phyloP scores from a whole-genome alignment of 2,329 filamentous ascomycete genomes.

The Xylariaceae sp. region DNA sequence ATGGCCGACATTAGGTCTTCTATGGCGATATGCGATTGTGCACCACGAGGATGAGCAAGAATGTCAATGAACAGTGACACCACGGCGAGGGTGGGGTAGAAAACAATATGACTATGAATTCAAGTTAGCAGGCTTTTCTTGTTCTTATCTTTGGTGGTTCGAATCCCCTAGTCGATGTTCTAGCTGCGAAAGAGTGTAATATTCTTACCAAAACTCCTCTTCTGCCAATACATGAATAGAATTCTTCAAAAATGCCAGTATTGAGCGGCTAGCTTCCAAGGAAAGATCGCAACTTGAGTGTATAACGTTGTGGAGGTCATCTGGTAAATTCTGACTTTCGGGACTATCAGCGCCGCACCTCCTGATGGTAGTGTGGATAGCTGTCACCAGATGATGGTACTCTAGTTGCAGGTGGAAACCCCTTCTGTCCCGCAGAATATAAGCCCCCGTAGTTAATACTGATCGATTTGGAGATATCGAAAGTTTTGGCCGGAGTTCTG shows the following conservation, averaged over 20 bases:
- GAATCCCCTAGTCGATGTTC: too few relatives aligned
- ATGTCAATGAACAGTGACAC: slow-evolving; percentile 18
- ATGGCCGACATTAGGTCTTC: not conserved
- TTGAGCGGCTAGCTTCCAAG: slow-evolving; percentile 15
- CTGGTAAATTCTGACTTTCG: not conserved
- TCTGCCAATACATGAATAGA: not conserved
- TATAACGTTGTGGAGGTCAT: slow-evolving; percentile 10
- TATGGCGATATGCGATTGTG: not conserved
- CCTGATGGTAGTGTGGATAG: slow-evolving; percentile 9
- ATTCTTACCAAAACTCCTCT: slow-evolving; percentile 14
- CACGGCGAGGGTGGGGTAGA: not conserved
- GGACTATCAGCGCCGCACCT: slow-evolving; percentile 10
- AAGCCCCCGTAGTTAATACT: not conserved
- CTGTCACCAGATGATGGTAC: slow-evolving; percentile 9
- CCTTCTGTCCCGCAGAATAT: not conserved
- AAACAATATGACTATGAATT: too few relatives aligned
- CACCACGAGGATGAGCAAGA: slow-evolving; percentile 8
- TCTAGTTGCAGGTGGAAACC: not conserved
- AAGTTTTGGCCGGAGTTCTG: not conserved
- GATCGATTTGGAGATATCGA: not conserved
- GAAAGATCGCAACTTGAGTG: slow-evolving; percentile 21
- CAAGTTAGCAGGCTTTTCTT: too few relatives aligned
- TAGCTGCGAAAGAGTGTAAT: not conserved
- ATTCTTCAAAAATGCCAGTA: not conserved
- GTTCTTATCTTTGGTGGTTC: too few relatives aligned